Conservation (phyloP, 2,329 filamentous ascomycete species). For the Aureobasidium sp. region DNA sequence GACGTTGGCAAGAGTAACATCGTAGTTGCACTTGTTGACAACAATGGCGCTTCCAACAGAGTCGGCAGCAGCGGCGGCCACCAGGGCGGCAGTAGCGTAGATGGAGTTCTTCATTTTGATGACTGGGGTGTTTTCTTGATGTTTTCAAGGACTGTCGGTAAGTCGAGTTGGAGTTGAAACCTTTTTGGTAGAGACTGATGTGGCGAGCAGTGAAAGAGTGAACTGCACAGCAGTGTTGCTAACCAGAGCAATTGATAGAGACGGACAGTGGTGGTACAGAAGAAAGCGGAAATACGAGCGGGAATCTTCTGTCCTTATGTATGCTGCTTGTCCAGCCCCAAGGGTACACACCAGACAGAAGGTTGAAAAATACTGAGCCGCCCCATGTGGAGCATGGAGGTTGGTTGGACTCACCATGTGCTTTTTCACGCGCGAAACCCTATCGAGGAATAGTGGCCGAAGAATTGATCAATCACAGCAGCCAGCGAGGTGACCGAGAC, state of each 20-base stretch:
- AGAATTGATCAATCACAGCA: conserved; percentile 11
- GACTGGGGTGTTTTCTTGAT: conserved; percentile 17
- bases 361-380: conserved; percentile 18
- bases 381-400: conserved; percentile 13
- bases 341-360: conserved; percentile 10
- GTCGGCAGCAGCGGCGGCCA: conserved; percentile 17
- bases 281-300: conserved; percentile 2
- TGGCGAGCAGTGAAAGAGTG: conserved; percentile 25
- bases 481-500: conserved; percentile 4
- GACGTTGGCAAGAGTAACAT: conserved; percentile 26
- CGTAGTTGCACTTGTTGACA: conserved; percentile 29
- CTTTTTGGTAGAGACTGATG: conserved; percentile 24
- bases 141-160: conserved; percentile 3
- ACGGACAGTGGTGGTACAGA: conserved; percentile 21
- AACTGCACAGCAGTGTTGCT: conserved; percentile 31
- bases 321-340: conserved; percentile 2
- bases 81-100: conserved; percentile 24
- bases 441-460: conserved; percentile 14
- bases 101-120: conserved; percentile 22
- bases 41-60: conserved; percentile 25
- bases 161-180: neutral
- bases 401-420: conserved; percentile 16
- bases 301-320: conserved; percentile 18
- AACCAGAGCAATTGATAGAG: conserved; percentile 26
- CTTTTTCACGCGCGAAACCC: conserved; percentile 16